These are phyloP conservation scores for Coniferiporia sulphurascens DNA, from an alignment of 1,284 basidiomycete species.

Conservation along the genomic window DNA sequence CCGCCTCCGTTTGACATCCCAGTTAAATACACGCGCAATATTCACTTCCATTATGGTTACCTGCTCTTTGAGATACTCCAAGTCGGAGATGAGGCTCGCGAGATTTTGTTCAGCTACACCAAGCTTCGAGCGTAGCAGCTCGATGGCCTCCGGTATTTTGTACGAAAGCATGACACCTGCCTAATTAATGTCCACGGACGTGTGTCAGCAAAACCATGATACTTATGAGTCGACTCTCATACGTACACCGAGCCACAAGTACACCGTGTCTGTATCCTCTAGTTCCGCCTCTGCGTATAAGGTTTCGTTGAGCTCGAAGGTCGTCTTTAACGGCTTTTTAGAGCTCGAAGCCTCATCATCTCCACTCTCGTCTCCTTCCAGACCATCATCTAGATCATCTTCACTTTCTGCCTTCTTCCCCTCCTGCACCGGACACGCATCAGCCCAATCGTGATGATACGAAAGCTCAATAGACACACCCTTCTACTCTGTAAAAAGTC, in stretches of 20 bases:
- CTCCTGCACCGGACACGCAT: constrained; percentile 39
- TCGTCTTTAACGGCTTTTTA: constrained; percentile 67
- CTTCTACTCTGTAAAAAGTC: constrained; percentile 72
- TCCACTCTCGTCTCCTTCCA: constrained; percentile 30
- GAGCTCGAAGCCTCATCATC: constrained; percentile 26
- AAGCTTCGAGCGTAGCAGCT: constrained; percentile 79
- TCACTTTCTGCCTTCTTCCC: constrained; percentile 47
- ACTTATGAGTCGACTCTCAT: neutral
- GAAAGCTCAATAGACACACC: constrained; percentile 36
- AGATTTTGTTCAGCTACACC: constrained; percentile 67
- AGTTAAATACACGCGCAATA: constrained; percentile 94
- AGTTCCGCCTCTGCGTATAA: constrained; percentile 89
- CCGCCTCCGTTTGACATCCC: constrained; percentile 84
- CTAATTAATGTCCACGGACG: constrained; percentile 35
- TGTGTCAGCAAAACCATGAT: neutral
- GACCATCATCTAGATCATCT: constrained; percentile 39
- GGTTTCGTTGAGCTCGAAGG: constrained; percentile 96
- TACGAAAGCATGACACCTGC: constrained; percentile 99
- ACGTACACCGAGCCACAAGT: constrained; percentile 93
- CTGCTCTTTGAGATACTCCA: constrained; percentile 93
- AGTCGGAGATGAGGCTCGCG: constrained; percentile 74
- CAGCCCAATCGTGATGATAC: neutral
- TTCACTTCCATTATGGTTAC: constrained; percentile 98
- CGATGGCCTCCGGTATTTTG: constrained; percentile 76
- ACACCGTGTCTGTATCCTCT: constrained; percentile 84